Evolutionary conservation across 345 rosid genomes (phyloP).

Genomic region (Lepidium didymum): DNA sequence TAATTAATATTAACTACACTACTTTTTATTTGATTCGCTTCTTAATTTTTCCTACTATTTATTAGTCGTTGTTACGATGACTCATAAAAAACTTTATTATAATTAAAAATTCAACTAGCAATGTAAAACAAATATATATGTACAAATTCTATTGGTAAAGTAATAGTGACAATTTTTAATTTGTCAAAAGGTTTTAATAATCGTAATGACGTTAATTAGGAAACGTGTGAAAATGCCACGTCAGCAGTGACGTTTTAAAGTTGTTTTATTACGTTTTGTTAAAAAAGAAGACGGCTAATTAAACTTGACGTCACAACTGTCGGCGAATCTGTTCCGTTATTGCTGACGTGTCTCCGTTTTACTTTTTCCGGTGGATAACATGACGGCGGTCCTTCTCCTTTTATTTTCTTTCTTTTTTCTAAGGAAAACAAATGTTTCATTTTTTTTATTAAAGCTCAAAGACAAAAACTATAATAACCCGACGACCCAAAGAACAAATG

Average conservation of each 20-base stretch:
- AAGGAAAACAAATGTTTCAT: too few species aligned
- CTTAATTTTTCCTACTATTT: not conserved
- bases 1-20: conserved; percentile 16
- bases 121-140: not conserved
- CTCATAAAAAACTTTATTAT: not conserved
- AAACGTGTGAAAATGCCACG: conserved; percentile 20
- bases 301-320: conserved; percentile 29
- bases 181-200: not conserved
- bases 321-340: conserved; percentile 20
- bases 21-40: conserved; percentile 17
- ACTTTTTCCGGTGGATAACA: not conserved
- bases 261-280: conserved; percentile 2
- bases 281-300: conserved; percentile 12
- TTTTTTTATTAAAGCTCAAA: not conserved
- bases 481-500: not conserved
- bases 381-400: conserved; percentile 25
- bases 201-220: not conserved
- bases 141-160: not conserved
- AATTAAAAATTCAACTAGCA: not conserved
- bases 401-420: not conserved
- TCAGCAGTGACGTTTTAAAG: conserved; percentile 13
- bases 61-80: not conserved
- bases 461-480: not conserved
- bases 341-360: conserved; percentile 15
- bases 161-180: not conserved